These are phyloP conservation scores for Solanum corneliomulleri DNA, from an alignment of 257 asterid genomes.

Conservation along the genomic window DNA sequence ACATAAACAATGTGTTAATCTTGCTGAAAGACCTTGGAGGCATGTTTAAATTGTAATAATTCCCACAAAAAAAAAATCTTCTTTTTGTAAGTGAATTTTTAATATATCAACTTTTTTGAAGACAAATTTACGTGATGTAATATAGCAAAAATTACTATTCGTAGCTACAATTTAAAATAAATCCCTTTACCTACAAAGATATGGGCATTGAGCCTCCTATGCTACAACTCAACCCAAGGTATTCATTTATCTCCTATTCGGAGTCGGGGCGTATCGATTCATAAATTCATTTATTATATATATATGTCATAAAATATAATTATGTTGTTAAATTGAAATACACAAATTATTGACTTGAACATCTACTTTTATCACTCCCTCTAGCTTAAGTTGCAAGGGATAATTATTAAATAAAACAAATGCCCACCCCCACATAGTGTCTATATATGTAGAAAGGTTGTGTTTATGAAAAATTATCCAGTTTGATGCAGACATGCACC, in stretches of 20 bases:
- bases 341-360: background rate
- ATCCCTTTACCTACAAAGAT: too few species aligned
- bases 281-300: too few species aligned
- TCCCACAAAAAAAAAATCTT: background rate
- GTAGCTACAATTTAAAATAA: background rate
- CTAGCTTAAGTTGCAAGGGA: background rate
- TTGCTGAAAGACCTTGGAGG: slow-evolving; percentile 95
- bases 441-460: background rate
- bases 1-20: slow-evolving; percentile 51
- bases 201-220: background rate
- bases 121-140: background rate
- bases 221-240: background rate
- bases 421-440: background rate
- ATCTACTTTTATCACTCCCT: background rate
- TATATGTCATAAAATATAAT: too few species aligned
- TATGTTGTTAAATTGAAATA: too few species aligned
- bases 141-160: too few species aligned
- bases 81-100: background rate
- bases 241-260: too few species aligned
- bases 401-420: background rate
- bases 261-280: too few species aligned
- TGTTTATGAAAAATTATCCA: background rate
- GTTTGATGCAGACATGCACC: background rate
- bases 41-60: slow-evolving; percentile 25
- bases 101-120: background rate